phyloP scores from a whole-genome alignment of 2,329 filamentous ascomycete species.

The Thermoascus crustaceus region DNA sequence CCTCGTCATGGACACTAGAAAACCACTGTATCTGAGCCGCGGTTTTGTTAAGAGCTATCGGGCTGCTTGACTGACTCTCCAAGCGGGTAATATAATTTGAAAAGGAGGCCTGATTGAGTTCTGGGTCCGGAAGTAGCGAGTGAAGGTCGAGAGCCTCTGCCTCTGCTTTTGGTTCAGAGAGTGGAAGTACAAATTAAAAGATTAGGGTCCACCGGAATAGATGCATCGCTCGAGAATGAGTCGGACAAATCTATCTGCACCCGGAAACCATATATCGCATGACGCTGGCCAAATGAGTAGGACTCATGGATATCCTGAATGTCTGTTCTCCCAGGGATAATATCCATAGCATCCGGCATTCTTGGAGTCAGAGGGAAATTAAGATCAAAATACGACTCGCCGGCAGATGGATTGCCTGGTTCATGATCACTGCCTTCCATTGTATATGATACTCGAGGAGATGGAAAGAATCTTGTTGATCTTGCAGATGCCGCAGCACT shows the following conservation, averaged over 20 bases:
- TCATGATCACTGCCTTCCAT: slow-evolving; percentile 9
- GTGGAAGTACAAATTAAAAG: slow-evolving; percentile 4
- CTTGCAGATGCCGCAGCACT: slow-evolving; percentile 8
- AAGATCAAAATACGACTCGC: slow-evolving; percentile 5
- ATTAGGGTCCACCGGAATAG: slow-evolving; percentile 9
- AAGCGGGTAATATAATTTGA: slow-evolving; percentile 4
- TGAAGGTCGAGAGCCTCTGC: slow-evolving; percentile 6
- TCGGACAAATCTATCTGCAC: slow-evolving; percentile 1
- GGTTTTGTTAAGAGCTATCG: too few species aligned
- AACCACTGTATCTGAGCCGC: too few species aligned
- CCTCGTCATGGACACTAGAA: too few species aligned
- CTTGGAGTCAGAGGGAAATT: slow-evolving; percentile 6
- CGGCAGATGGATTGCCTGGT: slow-evolving; percentile 3
- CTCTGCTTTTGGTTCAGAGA: too few species aligned
- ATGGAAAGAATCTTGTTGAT: slow-evolving; percentile 9
- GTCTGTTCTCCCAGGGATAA: not conserved
- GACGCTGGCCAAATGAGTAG: slow-evolving; percentile 5
- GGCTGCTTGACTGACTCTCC: too few species aligned
- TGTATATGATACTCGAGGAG: slow-evolving; percentile 9
- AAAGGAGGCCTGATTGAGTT: slow-evolving; percentile 4
- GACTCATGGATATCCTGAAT: slow-evolving; percentile 1
- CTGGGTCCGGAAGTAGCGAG: slow-evolving; percentile 6
- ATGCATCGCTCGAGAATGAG: slow-evolving; percentile 5
- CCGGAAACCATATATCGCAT: slow-evolving; percentile 4
- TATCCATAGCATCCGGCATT: slow-evolving; percentile 4